phyloP scores from a whole-genome alignment of 2,329 filamentous ascomycete species.

The Trichophyton benhamiae region DNA sequence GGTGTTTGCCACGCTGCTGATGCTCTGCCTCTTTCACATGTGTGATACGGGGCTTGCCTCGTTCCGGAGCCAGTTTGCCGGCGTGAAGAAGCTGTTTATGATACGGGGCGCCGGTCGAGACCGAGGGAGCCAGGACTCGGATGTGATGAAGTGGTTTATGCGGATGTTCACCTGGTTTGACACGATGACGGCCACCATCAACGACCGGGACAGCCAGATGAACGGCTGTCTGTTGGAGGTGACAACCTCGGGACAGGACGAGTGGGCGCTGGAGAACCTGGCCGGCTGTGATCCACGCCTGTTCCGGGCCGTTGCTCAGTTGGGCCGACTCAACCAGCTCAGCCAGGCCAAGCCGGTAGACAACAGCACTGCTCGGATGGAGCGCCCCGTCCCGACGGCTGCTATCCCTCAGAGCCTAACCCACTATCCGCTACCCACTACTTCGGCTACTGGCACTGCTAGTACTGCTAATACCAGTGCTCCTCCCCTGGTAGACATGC shows the following conservation, averaged over 20 bases:
- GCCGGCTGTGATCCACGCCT: constrained; percentile 76
- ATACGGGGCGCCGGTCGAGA: constrained; percentile 54
- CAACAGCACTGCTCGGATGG: constrained; percentile 16
- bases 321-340: constrained; percentile 73
- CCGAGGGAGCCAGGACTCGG: constrained; percentile 43
- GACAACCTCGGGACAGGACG: constrained; percentile 51
- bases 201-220: constrained; percentile 78
- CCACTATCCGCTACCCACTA: constrained; percentile 14
- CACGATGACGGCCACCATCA: constrained; percentile 80
- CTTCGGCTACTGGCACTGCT: constrained; percentile 19
- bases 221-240: constrained; percentile 51
- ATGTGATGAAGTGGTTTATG: constrained; percentile 67
- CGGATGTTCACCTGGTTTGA: constrained; percentile 91
- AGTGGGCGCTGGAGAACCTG: constrained; percentile 69
- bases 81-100: constrained; percentile 77
- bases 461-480: constrained; percentile 27
- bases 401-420: constrained; percentile 26
- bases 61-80: constrained; percentile 85
- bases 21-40: constrained; percentile 85
- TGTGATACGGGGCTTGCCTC: constrained; percentile 86
- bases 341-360: constrained; percentile 49
- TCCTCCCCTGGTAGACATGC: neutral
- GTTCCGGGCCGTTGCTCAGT: constrained; percentile 72
- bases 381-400: constrained; percentile 18
- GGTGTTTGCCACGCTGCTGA: constrained; percentile 71